These are phyloP conservation scores for Wickerhamomyces queroliae DNA, from an alignment of 805 yeast species.

Conservation along the genomic window DNA sequence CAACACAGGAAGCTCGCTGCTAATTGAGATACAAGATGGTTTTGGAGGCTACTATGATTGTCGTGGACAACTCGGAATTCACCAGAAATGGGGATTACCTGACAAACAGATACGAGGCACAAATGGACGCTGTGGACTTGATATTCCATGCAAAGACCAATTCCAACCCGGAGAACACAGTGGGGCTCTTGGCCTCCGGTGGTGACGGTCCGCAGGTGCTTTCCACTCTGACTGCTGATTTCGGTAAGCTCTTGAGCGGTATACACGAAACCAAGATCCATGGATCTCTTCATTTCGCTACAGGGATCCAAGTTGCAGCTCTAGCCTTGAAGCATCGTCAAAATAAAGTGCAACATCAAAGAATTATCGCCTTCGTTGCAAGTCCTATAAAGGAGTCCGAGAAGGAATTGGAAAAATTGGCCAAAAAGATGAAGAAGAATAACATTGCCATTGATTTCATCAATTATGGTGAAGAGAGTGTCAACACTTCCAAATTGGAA, in stretches of 20 bases:
- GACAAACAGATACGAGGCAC: conserved; percentile 86
- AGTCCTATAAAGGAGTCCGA: conserved; percentile 70
- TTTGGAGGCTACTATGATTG: conserved; percentile 92
- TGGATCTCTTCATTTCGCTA: conserved; percentile 64
- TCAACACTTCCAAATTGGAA: conserved; percentile 73
- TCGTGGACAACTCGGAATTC: conserved; percentile 92
- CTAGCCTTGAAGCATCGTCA: conserved; percentile 94
- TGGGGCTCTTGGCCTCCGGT: conserved; percentile 84
- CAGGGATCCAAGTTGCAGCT: conserved; percentile 90
- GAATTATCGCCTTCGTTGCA: conserved; percentile 87
- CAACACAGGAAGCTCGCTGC: too few species aligned
- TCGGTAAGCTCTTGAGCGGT: conserved; percentile 80
- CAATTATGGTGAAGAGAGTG: conserved; percentile 84
- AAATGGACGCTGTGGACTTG: conserved; percentile 80
- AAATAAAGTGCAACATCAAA: conserved; percentile 85
- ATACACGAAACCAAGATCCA: conserved; percentile 70
- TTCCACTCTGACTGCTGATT: conserved; percentile 81
- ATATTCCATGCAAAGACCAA: conserved; percentile 82
- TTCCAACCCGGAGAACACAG: conserved; percentile 90
- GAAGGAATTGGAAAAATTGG: conserved; percentile 73
- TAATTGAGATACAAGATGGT: conserved; percentile 68
- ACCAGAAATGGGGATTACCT: conserved; percentile 94
- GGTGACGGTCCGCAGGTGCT: conserved; percentile 85
- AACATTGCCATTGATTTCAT: conserved; percentile 84
- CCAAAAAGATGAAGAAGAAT: conserved; percentile 90